Evolutionary conservation across 148 eudicot species (phyloP).

Genomic region (Rhododendron kiyosumense): DNA sequence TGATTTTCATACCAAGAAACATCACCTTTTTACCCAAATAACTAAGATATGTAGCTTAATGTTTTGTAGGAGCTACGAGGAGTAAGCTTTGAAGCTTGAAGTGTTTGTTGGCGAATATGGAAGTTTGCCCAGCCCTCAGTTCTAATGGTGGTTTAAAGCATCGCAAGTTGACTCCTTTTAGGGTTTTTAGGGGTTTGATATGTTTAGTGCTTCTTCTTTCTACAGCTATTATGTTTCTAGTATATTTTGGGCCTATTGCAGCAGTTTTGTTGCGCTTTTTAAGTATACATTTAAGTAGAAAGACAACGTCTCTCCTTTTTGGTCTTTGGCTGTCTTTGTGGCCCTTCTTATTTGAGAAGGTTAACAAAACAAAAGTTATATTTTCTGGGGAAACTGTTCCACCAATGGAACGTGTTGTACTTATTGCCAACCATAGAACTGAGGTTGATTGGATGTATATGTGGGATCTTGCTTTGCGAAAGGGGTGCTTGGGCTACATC

Average conservation of each 20-base stretch:
- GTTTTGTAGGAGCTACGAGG: conserved; percentile 9
- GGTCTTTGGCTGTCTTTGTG: conserved; percentile 72
- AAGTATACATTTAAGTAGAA: conserved; percentile 61
- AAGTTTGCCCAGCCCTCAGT: conserved; percentile 39
- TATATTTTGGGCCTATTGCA: conserved; percentile 42
- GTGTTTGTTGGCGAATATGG: conserved; percentile 35
- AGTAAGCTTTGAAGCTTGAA: conserved; percentile 13
- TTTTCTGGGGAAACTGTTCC: conserved; percentile 69
- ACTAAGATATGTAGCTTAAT: not conserved
- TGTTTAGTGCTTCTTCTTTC: conserved; percentile 56
- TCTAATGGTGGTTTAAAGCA: conserved; percentile 32
- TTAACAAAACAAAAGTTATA: conserved; percentile 59
- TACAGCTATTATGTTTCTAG: conserved; percentile 57
- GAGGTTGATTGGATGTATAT: conserved; percentile 92
- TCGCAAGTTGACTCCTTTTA: conserved; percentile 48
- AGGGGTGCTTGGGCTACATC: conserved; percentile 61
- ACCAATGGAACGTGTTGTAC: conserved; percentile 54
- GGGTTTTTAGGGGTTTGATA: conserved; percentile 56
- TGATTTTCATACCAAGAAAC: not conserved
- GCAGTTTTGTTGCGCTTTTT: conserved; percentile 39
- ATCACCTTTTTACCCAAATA: not conserved
- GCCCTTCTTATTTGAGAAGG: conserved; percentile 80
- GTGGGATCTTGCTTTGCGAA: conserved; percentile 74
- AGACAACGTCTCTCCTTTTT: conserved; percentile 39
- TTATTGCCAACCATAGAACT: conserved; percentile 79